Conservation (phyloP, 2,329 filamentous ascomycete species). For the Calonectria ilicicola region DNA sequence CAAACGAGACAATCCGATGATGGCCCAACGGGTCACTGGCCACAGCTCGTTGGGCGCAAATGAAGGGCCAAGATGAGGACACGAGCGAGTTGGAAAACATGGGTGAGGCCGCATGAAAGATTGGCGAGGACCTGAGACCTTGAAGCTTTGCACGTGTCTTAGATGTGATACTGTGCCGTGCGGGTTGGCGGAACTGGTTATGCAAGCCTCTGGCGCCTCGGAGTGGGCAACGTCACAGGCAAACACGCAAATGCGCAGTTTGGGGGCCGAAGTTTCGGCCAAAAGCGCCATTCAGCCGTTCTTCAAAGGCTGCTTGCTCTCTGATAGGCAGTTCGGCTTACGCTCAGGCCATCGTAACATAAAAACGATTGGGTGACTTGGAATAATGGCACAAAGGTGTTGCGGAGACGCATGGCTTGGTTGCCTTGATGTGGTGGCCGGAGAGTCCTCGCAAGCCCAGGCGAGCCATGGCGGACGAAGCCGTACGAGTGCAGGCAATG, state of each 20-base stretch:
- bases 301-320: slow-evolving; percentile 1
- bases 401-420: slow-evolving; percentile 27
- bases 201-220: slow-evolving; percentile 3
- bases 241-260: slow-evolving; percentile 2
- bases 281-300: slow-evolving; percentile 7
- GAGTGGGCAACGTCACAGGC: background rate
- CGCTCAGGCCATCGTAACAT: slow-evolving; percentile 5
- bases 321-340: background rate
- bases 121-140: slow-evolving; percentile 14
- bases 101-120: background rate
- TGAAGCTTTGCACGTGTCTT: slow-evolving; percentile 6
- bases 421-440: background rate
- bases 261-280: slow-evolving; percentile 8
- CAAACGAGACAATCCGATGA: background rate
- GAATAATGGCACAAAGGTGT: slow-evolving; percentile 19
- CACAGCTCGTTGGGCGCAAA: background rate
- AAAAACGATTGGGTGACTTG: slow-evolving; percentile 5
- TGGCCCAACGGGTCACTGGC: slow-evolving; percentile 3
- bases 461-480: slow-evolving; percentile 23
- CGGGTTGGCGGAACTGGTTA: background rate
- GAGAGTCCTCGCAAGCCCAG: background rate
- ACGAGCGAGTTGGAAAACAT: background rate
- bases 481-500: background rate
- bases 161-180: slow-evolving; percentile 9
- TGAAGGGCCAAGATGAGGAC: background rate